Base-by-base conservation (phyloP, 2,329 filamentous ascomycete genomes). In the Colletotrichum eremochloae region DNA sequence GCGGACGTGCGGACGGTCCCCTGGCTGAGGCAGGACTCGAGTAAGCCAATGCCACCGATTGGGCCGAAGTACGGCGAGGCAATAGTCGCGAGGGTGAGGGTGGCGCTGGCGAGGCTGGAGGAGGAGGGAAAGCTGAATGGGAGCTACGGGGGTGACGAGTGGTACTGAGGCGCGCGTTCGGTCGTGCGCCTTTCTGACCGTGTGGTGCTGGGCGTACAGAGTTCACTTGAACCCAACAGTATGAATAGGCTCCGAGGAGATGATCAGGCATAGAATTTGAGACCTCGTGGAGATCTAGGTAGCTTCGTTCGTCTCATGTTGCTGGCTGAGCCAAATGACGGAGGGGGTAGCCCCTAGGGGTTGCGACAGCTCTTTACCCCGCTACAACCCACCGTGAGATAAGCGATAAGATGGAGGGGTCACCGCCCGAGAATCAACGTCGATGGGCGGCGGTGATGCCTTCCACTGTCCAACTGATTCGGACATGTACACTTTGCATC, bases 51-150 rank as follows among this genome's bases (percentile, higher is more conserved):
- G 9, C 78, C 78, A 20, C 78, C 76, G 18, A 63, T 76, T 0
- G 76, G 76, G 31, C 76, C 78, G 0, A 77, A 75, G 70, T 80
- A 80, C 52, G 79, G 75, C 4, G 74, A 77, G 66, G 75, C 69
- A 1, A 69, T 80, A 40, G 75, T 78, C 7, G 29, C 46, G 42
- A 74, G 79, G 55, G 72, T 76, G 8, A 81, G 75, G 68, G 76
- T 77, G 12, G n/a, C 68, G 5, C 44, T 80, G 31, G 63, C 15
- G 0, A 61, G 70, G 63, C 66, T 80, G 36, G 70, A 75, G 18
- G 66, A 40, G 11, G 75, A 77, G 20, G 76, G 75, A 5, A 77
- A 77, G 61, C 50, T 80, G 46, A 65, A 74, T 57, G 73, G 71
- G 15, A 40, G 24, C 4, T 33, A 74, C 20, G 63, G 50, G 1